A percentile compares a stretch with the other conserved stretches of the same genome.
Conservation (phyloP, 768 basidiomycete genomes). For the Tremella yokohamensis region DNA sequence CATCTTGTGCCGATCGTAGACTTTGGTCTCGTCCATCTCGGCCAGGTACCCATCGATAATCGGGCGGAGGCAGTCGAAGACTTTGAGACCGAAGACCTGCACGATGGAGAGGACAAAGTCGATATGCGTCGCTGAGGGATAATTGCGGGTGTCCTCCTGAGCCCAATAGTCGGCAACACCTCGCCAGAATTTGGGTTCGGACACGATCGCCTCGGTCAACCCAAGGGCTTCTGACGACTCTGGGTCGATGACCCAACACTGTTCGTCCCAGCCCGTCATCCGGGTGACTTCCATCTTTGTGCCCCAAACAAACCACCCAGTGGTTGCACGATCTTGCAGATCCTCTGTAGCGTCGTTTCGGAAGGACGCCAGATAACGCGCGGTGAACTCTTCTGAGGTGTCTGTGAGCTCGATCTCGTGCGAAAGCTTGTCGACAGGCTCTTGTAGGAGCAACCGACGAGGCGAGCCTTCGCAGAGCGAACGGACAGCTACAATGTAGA, state of each 20-base stretch:
- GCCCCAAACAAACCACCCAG: slow-evolving; percentile 76
- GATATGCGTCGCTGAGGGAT: slow-evolving; percentile 46
- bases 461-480: slow-evolving; percentile 63
- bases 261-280: slow-evolving; percentile 42
- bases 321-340: slow-evolving; percentile 63
- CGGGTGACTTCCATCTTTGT: slow-evolving; percentile 56
- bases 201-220: slow-evolving; percentile 57
- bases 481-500: slow-evolving; percentile 69
- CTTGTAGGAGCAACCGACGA: slow-evolving; percentile 63
- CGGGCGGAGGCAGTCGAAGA: slow-evolving; percentile 62
- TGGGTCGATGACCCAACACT: slow-evolving; percentile 56
- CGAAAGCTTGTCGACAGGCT: slow-evolving; percentile 67
- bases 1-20: slow-evolving; percentile 65
- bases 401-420: slow-evolving; percentile 55
- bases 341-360: slow-evolving; percentile 55
- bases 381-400: slow-evolving; percentile 59
- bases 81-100: slow-evolving; percentile 72
- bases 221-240: slow-evolving; percentile 59
- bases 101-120: slow-evolving; percentile 56
- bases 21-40: slow-evolving; percentile 58
- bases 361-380: slow-evolving; percentile 60
- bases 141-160: slow-evolving; percentile 70
- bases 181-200: slow-evolving; percentile 60
- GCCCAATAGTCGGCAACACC: slow-evolving; percentile 64
- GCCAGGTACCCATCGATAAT: slow-evolving; percentile 60